Conservation (phyloP, 345 rosid genomes). For the Corchorus capsularis region DNA sequence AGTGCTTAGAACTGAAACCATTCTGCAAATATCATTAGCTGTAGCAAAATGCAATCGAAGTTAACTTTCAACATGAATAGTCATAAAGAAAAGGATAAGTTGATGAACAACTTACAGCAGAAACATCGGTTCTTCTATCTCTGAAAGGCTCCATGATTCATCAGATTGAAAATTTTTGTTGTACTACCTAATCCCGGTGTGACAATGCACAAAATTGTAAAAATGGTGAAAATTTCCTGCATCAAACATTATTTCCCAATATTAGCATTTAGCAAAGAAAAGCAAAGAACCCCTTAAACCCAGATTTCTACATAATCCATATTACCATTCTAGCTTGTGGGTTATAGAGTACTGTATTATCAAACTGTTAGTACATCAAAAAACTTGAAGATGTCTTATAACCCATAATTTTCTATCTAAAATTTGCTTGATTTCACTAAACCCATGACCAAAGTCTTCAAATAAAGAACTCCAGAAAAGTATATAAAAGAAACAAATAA, state of each 20-base stretch:
- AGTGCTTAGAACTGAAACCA: too few relatives aligned
- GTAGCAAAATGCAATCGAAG: too few relatives aligned
- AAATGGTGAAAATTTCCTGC: slow-evolving; percentile 16
- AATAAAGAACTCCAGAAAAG: too few relatives aligned
- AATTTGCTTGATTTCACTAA: too few relatives aligned
- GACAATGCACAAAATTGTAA: neutral
- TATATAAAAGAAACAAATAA: too few relatives aligned
- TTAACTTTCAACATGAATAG: neutral
- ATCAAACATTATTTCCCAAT: neutral
- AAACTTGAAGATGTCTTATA: neutral
- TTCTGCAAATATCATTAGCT: too few relatives aligned
- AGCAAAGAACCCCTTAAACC: neutral
- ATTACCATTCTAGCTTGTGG: slow-evolving; percentile 21
- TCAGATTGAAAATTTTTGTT: neutral
- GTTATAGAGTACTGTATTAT: too few relatives aligned
- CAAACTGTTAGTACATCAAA: neutral
- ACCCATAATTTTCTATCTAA: neutral
- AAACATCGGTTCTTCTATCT: slow-evolving; percentile 12
- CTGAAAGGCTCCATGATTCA: slow-evolving; percentile 13
- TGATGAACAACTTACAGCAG: neutral
- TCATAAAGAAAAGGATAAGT: neutral
- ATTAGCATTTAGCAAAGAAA: too few relatives aligned
- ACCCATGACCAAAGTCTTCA: too few relatives aligned
- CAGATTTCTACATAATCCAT: neutral
- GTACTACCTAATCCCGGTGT: neutral